Conservation (phyloP, 176 grass and related monocot species). For the Chrysopogon serrulatus region DNA sequence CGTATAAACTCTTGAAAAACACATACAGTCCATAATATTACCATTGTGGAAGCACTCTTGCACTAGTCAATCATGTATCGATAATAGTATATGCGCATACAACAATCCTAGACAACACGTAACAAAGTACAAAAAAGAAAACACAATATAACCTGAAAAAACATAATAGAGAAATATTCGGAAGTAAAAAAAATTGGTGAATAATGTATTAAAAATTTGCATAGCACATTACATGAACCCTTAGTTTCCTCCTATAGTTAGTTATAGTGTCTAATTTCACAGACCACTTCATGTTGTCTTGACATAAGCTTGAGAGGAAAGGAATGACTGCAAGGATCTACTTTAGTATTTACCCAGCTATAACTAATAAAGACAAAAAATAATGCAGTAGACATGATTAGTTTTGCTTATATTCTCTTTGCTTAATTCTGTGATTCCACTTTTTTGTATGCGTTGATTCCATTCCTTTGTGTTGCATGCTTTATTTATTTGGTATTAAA, state of each 20-base stretch:
- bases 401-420: conserved; percentile 33
- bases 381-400: background rate
- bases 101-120: background rate
- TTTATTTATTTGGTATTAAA: no score
- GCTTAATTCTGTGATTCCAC: conserved; percentile 41
- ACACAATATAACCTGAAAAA: background rate
- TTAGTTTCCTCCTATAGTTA: background rate
- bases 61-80: background rate
- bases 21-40: background rate
- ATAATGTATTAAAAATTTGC: background rate
- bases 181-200: background rate
- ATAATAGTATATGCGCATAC: background rate
- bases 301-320: background rate
- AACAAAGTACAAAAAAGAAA: background rate
- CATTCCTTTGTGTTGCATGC: no score
- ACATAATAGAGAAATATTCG: background rate
- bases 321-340: background rate
- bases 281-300: background rate
- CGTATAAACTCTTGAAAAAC: background rate
- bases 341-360: conserved; percentile 1
- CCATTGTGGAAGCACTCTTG: background rate
- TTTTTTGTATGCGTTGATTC: no score
- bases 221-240: background rate
- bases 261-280: background rate
- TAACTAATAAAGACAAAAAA: background rate